Base-by-base conservation (phyloP, 164 flowering plant species). In the Taxillus chinensis region DNA sequence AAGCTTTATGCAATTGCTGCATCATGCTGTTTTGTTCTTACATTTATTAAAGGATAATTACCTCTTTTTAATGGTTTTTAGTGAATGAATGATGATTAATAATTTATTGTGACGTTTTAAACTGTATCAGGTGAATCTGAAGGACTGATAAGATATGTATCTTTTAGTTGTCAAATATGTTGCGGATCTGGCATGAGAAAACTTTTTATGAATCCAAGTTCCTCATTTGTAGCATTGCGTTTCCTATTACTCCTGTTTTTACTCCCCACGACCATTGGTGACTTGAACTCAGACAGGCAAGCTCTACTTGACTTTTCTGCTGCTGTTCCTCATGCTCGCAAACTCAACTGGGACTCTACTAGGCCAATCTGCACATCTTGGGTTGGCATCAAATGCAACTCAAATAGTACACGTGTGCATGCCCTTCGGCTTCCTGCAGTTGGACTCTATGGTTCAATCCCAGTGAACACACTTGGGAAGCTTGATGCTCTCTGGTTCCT, bases 291-390 rank as follows among this genome's bases (percentile, higher is more conserved):
- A 8, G 95, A 87, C 61, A 68, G 57, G 46, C 70, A 80, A 68
- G 95, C 90, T 9, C 89, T 87, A 49, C 86, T 87, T 39, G 61
- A 74, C 62, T 87, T 87, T 66, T 70, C 83, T 55, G 62, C 74
- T 48, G 50, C 73, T 10, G 74, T 83, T 27, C 89, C 78, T 43
- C 95, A 87, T 66, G 74, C 75, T 59, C 73, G 76, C 49, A 81
- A 69, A 53, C 80, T 87, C 63, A 85, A 87, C 73, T 87, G 95
- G 95, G 71, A 64, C 63, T 14, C 60, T 17, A 2, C 75, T 37
- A 55, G 72, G 37, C 72, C 79, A 10, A 62, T 87, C 42, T 87
- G 95, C 76, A 62, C 69, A 5, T 70, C 89, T 7, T 87, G 95
- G 95, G 63, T 77, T 38, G 95, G 95, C 8, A 60, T 87, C 50